These are phyloP conservation scores for Fusarium equiseti DNA, from an alignment of 2,329 filamentous ascomycete species.

Conservation along the genomic window DNA sequence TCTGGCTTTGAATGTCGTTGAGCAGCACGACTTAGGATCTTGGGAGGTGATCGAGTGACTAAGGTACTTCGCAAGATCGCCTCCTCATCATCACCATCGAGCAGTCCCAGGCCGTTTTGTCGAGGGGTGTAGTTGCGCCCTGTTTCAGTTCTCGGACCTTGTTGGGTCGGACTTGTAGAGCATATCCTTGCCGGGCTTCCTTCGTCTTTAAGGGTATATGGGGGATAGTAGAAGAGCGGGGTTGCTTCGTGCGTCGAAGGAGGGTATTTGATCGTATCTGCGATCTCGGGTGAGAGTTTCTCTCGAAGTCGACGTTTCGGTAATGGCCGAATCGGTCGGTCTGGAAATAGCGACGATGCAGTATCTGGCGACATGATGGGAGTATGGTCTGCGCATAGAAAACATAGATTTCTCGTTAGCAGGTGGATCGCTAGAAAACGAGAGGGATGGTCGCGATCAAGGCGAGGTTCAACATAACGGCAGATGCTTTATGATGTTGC, in stretches of 20 bases:
- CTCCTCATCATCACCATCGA: conserved; percentile 73
- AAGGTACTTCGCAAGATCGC: conserved; percentile 53
- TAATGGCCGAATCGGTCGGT: conserved; percentile 91
- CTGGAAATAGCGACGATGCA: conserved; percentile 83
- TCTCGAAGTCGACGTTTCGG: conserved; percentile 91
- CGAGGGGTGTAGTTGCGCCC: conserved; percentile 45
- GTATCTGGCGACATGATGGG: conserved; percentile 78
- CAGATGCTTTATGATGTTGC: conserved; percentile 4
- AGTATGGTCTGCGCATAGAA: conserved; percentile 56
- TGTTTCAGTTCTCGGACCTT: conserved; percentile 42
- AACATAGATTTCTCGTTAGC: conserved; percentile 46
- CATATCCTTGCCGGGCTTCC: conserved; percentile 35
- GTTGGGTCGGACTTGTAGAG: conserved; percentile 40
- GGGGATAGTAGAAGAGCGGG: conserved; percentile 75
- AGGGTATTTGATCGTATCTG: conserved; percentile 85
- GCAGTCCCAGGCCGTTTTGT: conserved; percentile 59
- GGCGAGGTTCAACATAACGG: conserved; percentile 25
- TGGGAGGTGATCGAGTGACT: conserved; percentile 61
- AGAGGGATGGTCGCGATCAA: conserved; percentile 31
- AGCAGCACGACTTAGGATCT: conserved; percentile 58
- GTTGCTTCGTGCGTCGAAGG: conserved; percentile 77
- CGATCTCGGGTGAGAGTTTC: conserved; percentile 85
- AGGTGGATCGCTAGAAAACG: conserved; percentile 38
- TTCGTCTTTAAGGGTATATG: conserved; percentile 67
- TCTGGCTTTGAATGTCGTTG: conserved; percentile 60